Base-by-base conservation (phyloP, 805 yeast species). In the Maudiozyma barnettii region DNA sequence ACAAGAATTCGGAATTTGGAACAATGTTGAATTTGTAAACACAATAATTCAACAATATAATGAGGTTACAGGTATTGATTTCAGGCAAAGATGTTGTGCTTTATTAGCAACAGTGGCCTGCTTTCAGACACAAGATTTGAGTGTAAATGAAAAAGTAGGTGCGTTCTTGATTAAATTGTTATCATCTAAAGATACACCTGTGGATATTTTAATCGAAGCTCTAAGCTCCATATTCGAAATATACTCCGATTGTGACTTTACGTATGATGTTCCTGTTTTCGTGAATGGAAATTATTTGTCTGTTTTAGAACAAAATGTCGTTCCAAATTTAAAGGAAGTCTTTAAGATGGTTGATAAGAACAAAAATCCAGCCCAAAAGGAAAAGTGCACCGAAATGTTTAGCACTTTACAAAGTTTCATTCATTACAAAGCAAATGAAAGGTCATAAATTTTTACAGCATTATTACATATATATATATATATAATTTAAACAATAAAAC, bases 341-440 rank as follows among this genome's bases (percentile, higher is more conserved):
- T 75, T 81, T 58, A 84, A 81, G 60, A 70, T 74, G 46, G 76
- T 86, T 39, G 95, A 85, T 60, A 82, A 79, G 61, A 78, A 82
- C 51, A 76, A 73, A 51, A 64, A 77, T 49, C 66, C 74, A 1
- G 76, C 68, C 39, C 69, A 85, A 55, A 82, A 86, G 61, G 69
- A 64, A 18, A 74, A 72, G 52, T 85, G 82, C 33, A 84, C 81
- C 45, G 93, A 84, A 49, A 79, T 83, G 1, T 70, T 78, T 54
- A 62, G 65, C 41, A 89, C 86, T 54, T 66, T 91, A 54, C 79
- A 75, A 13, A 71, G 95, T 50, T 91, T 93, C 62, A 78, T 91
- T 46, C 76, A 76, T 47, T 91, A 91, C 67, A 91, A 93, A 56
- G 63, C 63, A 44, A 63, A 64, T 26, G 84, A 80, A 58, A 54